Base-by-base conservation (phyloP, 1,284 basidiomycete genomes). In the Sporisorium graminicola region DNA sequence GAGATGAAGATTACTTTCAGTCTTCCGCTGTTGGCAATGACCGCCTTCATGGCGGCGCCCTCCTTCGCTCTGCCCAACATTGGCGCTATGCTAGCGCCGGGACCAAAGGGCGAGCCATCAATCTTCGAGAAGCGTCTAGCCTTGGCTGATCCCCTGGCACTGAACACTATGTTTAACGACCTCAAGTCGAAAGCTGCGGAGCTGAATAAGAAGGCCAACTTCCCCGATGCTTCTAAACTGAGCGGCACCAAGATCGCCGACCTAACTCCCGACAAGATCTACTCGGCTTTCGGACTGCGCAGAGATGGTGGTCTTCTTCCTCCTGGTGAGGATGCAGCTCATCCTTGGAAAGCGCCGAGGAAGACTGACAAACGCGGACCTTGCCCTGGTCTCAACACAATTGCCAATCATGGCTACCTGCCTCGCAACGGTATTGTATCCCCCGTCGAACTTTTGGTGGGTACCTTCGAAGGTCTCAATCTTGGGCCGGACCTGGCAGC, bases 341-440 rank as follows among this genome's bases (percentile, higher is more conserved):
- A 71, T n/a, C 57, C 67, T 7, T 69, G 61, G 61, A 56, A 69
- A 35, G n/a, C 67, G 3, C 67, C 52, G 14, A n/a, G 52, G 0
- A 1, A 13, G 7, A 64, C 63, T 6, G 63, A 53, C 31, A 65
- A 62, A 20, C 69, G 69, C 24, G 85, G 86, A 44, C 80, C 82
- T 12, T 86, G 85, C 68, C 86, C 86, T 5, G 85, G 84, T 31
- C 75, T 86, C 42, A 86, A 86, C 78, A 82, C 83, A 0, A 56
- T 83, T 12, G 86, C 86, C 35, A 85, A 84, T 58, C 82, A 86
- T 67, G 47, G 78, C 62, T 70, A 63, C 64, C 27, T 65, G 7
- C 61, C 61, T 2, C 59, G 81, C 31, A 75, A 66, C 60, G 86
- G 86, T 43, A 70, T 86, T 42, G 77, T 85, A 49, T 81, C 77